Evolutionary conservation across 805 yeast species (phyloP).

Genomic region (Saturnispora silvae): DNA sequence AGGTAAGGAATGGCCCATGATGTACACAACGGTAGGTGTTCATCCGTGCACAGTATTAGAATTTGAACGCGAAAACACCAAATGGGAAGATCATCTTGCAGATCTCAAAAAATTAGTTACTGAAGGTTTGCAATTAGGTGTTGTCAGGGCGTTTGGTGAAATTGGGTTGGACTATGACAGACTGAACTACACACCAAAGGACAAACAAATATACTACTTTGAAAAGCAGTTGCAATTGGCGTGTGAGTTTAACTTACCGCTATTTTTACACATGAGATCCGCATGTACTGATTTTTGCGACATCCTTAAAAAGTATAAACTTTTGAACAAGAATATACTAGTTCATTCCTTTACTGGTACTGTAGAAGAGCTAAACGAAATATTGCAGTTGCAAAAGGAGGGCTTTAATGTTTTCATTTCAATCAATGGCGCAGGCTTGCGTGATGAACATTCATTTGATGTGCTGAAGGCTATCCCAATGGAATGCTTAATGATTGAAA

Average conservation of each 20-base stretch:
- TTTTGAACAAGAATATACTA: slow-evolving; percentile 49
- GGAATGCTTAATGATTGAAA: slow-evolving; percentile 67
- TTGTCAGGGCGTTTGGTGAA: slow-evolving; percentile 84
- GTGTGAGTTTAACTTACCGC: slow-evolving; percentile 51
- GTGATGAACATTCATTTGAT: slow-evolving; percentile 59
- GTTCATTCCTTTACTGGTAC: slow-evolving; percentile 95
- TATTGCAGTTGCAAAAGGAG: slow-evolving; percentile 29
- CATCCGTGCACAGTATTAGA: slow-evolving; percentile 85
- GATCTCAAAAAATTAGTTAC: slow-evolving; percentile 39
- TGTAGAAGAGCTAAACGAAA: slow-evolving; percentile 43
- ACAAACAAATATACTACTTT: slow-evolving; percentile 59
- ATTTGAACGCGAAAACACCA: slow-evolving; percentile 25
- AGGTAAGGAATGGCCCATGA: slow-evolving; percentile 17
- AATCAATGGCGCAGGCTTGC: slow-evolving; percentile 87
- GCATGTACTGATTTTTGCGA: slow-evolving; percentile 78
- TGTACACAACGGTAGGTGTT: slow-evolving; percentile 77
- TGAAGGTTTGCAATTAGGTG: slow-evolving; percentile 37
- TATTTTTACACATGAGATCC: slow-evolving; percentile 84
- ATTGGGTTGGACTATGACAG: slow-evolving; percentile 93
- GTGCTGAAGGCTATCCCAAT: slow-evolving; percentile 63
- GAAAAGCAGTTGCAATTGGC: slow-evolving; percentile 62
- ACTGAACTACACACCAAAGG: slow-evolving; percentile 59
- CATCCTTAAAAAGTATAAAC: slow-evolving; percentile 37
- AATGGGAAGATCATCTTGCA: slow-evolving; percentile 33
- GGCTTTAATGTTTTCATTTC: slow-evolving; percentile 59